Conservation (phyloP, 345 rosid species). For the Euphorbia lathyris region DNA sequence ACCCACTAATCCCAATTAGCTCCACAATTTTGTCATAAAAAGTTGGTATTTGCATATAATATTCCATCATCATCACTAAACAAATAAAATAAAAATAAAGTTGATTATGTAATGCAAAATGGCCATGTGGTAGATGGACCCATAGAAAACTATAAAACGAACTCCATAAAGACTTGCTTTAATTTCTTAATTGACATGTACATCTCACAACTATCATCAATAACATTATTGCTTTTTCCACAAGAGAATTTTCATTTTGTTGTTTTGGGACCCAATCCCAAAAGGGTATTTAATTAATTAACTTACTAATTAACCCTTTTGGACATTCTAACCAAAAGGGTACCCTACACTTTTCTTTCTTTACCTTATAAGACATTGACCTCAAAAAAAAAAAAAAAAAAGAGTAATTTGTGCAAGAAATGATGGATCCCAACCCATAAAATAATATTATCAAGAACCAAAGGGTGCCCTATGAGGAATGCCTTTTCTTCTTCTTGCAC, state of each 20-base stretch:
- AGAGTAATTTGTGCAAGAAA: conserved; percentile 27
- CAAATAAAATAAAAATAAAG: not conserved
- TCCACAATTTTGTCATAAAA: not conserved
- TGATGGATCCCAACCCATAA: no score
- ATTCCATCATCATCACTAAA: no score
- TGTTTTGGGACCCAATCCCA: conserved; percentile 35
- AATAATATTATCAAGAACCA: conserved; percentile 54
- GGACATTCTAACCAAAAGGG: conserved; percentile 25
- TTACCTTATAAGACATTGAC: conserved; percentile 25
- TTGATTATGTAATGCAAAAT: conserved; percentile 36
- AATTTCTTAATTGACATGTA: conserved; percentile 35
- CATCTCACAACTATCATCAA: conserved; percentile 42
- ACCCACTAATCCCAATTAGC: no score
- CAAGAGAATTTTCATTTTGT: conserved; percentile 24
- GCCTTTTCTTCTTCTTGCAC: conserved; percentile 81
- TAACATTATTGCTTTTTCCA: conserved; percentile 35
- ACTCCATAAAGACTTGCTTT: conserved; percentile 41
- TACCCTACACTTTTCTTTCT: conserved; percentile 26
- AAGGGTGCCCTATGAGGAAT: conserved; percentile 83
- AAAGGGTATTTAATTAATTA: conserved; percentile 18
- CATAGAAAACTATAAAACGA: conserved; percentile 30
- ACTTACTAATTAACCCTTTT: conserved; percentile 28
- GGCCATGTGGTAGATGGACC: conserved; percentile 55
- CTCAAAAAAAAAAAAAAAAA: not conserved
- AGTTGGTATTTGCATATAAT: not conserved